Base-by-base conservation (phyloP, 805 yeast species). In the Candida insectalens region DNA sequence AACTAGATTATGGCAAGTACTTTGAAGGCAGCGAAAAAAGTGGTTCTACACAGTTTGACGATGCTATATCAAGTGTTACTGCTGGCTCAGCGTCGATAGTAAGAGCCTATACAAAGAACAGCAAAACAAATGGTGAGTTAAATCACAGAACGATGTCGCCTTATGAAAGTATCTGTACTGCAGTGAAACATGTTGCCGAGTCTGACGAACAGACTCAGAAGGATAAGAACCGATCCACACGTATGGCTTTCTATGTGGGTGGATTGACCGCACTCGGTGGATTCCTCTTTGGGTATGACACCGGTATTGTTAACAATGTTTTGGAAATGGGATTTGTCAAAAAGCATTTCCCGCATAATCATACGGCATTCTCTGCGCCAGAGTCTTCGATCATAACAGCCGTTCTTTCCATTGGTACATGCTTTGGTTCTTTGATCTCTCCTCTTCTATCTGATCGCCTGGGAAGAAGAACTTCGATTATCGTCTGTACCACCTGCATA, bases 201-300 rank as follows among this genome's bases (percentile, higher is more conserved):
- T n/a, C 10, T 21, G 23, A 21, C 23, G 10, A 8, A 21, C 23
- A 21, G 9, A 21, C n/a, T 21, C 23, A 10, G 23, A 21, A 10
- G 29, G 17, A 27, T 6, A 45, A 45, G 25, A 39, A 45, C 27
- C 43, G 46, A 45, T 73, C 84, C 0, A 65, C 77, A 3, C 57
- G 65, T 29, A 74, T 78, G 67, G 84, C 94, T 3, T 54, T 82
- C 22, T 59, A 70, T 6, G 88, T 85, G 4, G 95, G 94, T 38
- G 50, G 73, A 16, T 77, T 84, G 39, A 89, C 92, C 8, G 94
- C 95, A 10, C 70, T 83, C n/a, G 95, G 95, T 19, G 96, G 95
- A 0, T 82, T 85, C 51, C 61, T 85, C 27, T 85, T 80, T 51
- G 95, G 95, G 2, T 87, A 83, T 51, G 95, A 85, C 54, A 85